Conservation (phyloP, 495 filamentous ascomycete species). For the Aspergillus sclerotiicarbonarius region DNA sequence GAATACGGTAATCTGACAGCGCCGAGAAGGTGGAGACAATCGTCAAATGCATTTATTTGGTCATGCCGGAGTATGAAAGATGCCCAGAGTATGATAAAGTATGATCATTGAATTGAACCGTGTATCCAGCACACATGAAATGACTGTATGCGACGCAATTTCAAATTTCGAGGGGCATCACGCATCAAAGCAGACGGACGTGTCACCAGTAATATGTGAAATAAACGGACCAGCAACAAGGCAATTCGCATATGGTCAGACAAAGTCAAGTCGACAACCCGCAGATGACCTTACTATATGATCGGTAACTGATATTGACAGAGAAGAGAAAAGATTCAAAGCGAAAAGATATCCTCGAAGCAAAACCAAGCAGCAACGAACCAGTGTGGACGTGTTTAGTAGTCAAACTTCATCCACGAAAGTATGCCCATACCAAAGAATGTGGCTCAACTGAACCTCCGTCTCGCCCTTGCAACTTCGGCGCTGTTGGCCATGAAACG, state of each 20-base stretch:
- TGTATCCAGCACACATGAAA: constrained; percentile 7
- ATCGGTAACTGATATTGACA: constrained; percentile 17
- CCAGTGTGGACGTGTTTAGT: too few species aligned
- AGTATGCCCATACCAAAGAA: too few species aligned
- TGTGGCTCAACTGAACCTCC: too few species aligned
- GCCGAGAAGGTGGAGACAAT: neutral
- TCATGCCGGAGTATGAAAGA: neutral
- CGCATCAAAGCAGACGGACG: neutral
- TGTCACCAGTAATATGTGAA: neutral
- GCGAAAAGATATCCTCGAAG: too few species aligned
- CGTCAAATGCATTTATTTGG: neutral
- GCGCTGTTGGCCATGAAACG: too few species aligned
- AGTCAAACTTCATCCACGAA: too few species aligned
- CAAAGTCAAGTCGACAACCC: constrained; percentile 1
- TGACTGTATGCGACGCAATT: neutral
- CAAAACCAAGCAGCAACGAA: too few species aligned
- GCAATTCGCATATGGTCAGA: neutral
- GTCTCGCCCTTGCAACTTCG: too few species aligned
- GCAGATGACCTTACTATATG: constrained; percentile 8
- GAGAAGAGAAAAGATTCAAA: constrained; percentile 9
- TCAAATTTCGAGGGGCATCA: neutral
- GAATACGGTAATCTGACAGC: too few species aligned
- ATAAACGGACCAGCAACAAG: neutral
- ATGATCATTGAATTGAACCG: neutral
- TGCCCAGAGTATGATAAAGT: too few species aligned